Conservation (phyloP, 192 early-diverging fungal species). For the Podila minutissima region DNA sequence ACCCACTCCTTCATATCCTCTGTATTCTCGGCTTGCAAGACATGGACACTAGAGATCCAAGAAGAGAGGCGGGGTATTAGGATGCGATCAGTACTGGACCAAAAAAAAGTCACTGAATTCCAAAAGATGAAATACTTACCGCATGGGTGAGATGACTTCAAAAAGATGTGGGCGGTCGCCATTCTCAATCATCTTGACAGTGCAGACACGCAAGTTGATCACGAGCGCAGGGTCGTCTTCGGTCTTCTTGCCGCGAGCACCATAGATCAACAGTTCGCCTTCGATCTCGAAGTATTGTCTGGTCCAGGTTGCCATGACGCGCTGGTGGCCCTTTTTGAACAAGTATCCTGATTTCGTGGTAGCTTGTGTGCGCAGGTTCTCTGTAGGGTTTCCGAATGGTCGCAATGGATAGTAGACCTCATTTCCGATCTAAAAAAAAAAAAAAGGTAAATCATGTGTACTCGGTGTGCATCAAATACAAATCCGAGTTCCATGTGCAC, state of each 20-base stretch:
- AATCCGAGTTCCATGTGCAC: constrained; percentile 6
- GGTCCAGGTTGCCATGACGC: constrained; percentile 82
- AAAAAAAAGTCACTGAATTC: background rate
- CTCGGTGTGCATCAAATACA: background rate
- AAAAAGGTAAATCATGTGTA: background rate
- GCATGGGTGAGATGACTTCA: constrained; percentile 84
- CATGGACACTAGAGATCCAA: constrained; percentile 60
- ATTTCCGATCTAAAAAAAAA: constrained; percentile 22
- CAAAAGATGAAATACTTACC: constrained; percentile 33
- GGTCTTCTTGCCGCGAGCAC: constrained; percentile 46
- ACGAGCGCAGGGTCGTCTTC: constrained; percentile 66
- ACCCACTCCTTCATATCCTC: constrained; percentile 82
- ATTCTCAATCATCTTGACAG: constrained; percentile 68
- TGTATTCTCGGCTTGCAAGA: constrained; percentile 80
- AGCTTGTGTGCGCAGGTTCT: constrained; percentile 24
- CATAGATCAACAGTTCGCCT: constrained; percentile 65
- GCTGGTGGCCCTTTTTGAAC: constrained; percentile 77
- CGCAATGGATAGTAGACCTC: constrained; percentile 51
- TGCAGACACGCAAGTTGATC: constrained; percentile 80
- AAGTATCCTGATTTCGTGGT: constrained; percentile 81
- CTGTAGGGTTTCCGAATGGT: constrained; percentile 28
- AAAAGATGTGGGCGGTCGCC: constrained; percentile 82
- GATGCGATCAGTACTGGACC: background rate
- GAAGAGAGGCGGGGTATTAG: background rate
- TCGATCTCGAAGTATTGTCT: constrained; percentile 81